These are phyloP conservation scores for Aureobasidium leucospermi DNA, from an alignment of 2,329 filamentous ascomycete genomes.

Conservation along the genomic window DNA sequence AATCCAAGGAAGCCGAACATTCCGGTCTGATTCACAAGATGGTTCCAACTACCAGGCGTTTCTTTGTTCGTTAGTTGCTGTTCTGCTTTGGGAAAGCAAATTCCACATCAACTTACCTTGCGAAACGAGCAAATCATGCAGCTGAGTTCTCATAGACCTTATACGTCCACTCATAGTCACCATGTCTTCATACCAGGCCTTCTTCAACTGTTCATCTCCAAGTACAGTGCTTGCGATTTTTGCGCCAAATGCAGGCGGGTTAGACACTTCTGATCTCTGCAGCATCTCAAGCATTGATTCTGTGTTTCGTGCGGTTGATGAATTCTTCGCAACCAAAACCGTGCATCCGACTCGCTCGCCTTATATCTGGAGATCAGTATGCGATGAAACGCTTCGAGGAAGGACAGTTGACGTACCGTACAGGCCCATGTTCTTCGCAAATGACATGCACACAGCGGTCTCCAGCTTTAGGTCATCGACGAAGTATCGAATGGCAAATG, in stretches of 20 bases:
- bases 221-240: conserved; percentile 64
- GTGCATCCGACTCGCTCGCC: conserved; percentile 80
- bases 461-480: conserved; percentile 36
- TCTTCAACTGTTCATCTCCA: conserved; percentile 68
- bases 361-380: neutral
- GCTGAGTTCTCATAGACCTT: neutral
- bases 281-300: too few species aligned
- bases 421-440: conserved; percentile 55
- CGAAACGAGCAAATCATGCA: neutral
- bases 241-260: conserved; percentile 84
- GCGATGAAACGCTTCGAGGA: too few species aligned
- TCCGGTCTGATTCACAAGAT: conserved; percentile 56
- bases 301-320: too few species aligned
- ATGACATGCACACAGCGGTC: conserved; percentile 45
- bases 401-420: conserved; percentile 46
- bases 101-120: conserved; percentile 56
- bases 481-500: conserved; percentile 27
- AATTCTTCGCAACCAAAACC: conserved; percentile 66
- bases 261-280: conserved; percentile 42
- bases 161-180: neutral
- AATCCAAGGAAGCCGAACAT: conserved; percentile 92
- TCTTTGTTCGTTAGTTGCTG: conserved; percentile 26
- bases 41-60: conserved; percentile 83
- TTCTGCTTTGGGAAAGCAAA: conserved; percentile 26
- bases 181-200: conserved; percentile 56